Conservation (phyloP, 2,329 filamentous ascomycete species). For the Penicillium sp. region DNA sequence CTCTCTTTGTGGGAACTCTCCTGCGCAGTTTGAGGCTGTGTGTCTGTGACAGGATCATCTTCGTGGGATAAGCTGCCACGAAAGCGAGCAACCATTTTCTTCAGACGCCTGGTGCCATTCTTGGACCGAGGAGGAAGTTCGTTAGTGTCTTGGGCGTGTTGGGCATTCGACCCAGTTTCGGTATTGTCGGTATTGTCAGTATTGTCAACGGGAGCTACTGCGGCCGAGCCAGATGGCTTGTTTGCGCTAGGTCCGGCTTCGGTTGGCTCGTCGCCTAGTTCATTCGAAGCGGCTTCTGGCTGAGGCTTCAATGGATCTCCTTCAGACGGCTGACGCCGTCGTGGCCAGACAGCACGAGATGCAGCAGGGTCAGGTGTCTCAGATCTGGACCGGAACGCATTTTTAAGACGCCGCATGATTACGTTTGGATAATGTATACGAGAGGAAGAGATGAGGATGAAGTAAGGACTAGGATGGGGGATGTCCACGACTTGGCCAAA, state of each 20-base stretch:
- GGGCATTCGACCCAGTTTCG: neutral
- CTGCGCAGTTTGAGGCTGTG: neutral
- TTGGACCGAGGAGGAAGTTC: constrained; percentile 9
- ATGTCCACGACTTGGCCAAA: neutral
- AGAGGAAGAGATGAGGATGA: constrained; percentile 3
- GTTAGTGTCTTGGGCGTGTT: neutral
- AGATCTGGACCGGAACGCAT: constrained; percentile 10
- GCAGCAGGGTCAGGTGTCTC: constrained; percentile 1
- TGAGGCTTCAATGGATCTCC: constrained; percentile 10
- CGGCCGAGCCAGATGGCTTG: neutral
- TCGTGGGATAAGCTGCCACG: constrained; percentile 11
- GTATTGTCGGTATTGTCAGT: neutral
- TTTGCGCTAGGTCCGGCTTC: neutral
- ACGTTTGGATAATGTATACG: constrained; percentile 6
- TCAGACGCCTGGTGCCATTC: constrained; percentile 12
- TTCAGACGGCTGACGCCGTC: constrained; percentile 12
- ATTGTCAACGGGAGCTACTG: neutral
- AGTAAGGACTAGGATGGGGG: neutral
- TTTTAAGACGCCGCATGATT: constrained; percentile 16
- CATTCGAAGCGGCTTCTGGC: constrained; percentile 1
- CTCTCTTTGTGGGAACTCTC: neutral
- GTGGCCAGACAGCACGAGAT: constrained; percentile 13
- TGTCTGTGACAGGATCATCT: constrained; percentile 5
- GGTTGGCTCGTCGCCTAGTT: neutral
- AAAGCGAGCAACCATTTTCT: constrained; percentile 12